phyloP scores from a whole-genome alignment of 2,329 filamentous ascomycete genomes.

The Cladosporium sp. region DNA sequence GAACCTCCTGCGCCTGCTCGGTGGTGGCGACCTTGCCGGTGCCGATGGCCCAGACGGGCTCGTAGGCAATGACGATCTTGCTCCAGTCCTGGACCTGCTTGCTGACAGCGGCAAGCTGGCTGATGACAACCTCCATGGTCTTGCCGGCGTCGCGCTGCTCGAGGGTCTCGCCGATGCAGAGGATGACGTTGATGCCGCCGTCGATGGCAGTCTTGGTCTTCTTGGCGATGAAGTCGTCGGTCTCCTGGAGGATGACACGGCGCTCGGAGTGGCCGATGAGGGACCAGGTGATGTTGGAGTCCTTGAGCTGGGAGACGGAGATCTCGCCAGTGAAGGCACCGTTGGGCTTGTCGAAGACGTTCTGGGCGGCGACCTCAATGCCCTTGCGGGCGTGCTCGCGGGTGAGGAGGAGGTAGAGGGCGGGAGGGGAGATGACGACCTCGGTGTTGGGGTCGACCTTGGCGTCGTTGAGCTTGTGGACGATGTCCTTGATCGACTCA shows the following conservation, averaged over 20 bases:
- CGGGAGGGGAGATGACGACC: slow-evolving; percentile 89
- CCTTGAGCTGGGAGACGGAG: slow-evolving; percentile 85
- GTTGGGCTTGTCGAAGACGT: slow-evolving; percentile 86
- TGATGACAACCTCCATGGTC: slow-evolving; percentile 83
- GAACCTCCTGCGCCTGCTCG: slow-evolving; percentile 90
- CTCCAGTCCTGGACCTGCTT: slow-evolving; percentile 83
- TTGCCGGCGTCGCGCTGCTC: slow-evolving; percentile 85
- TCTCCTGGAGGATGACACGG: slow-evolving; percentile 84
- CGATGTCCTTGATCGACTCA: slow-evolving; percentile 86
- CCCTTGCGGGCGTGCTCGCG: slow-evolving; percentile 74
- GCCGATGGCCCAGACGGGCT: slow-evolving; percentile 94
- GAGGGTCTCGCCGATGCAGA: slow-evolving; percentile 95
- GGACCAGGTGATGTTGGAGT: slow-evolving; percentile 84
- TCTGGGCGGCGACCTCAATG: slow-evolving; percentile 89
- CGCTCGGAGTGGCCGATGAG: slow-evolving; percentile 96
- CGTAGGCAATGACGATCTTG: slow-evolving; percentile 95
- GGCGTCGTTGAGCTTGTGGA: slow-evolving; percentile 84
- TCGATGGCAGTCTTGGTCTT: slow-evolving; percentile 95
- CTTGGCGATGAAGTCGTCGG: slow-evolving; percentile 77
- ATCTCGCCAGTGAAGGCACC: slow-evolving; percentile 98
- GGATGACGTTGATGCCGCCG: slow-evolving; percentile 84
- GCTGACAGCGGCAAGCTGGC: slow-evolving; percentile 79
- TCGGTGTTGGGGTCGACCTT: slow-evolving; percentile 79
- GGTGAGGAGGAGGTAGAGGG: slow-evolving; percentile 86
- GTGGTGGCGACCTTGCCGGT: slow-evolving; percentile 91